phyloP scores from a whole-genome alignment of 768 basidiomycete genomes.

The Russula ochroleuca region DNA sequence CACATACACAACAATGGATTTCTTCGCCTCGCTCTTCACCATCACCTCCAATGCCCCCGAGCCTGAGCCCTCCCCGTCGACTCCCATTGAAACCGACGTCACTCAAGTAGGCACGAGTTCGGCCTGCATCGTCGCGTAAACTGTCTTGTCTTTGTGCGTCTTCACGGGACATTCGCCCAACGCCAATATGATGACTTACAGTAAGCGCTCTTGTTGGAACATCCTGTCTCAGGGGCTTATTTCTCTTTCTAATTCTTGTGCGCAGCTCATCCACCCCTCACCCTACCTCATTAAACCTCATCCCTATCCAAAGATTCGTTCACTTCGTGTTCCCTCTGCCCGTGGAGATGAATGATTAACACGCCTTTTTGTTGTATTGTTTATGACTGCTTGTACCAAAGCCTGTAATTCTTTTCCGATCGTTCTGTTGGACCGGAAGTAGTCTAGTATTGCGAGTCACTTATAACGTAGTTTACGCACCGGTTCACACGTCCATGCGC shows the following conservation, averaged over 20 bases:
- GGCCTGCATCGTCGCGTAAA: constrained; percentile 1
- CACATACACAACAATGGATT: background rate
- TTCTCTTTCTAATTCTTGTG: background rate
- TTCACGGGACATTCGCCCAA: background rate
- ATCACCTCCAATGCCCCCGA: background rate
- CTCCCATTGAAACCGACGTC: background rate
- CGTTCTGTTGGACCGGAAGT: background rate
- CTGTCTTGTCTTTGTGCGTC: background rate
- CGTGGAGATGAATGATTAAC: background rate
- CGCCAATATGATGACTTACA: too few species aligned
- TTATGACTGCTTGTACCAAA: background rate
- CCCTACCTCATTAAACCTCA: background rate
- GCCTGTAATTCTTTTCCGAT: background rate
- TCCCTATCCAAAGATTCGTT: background rate
- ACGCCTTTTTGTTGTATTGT: constrained; percentile 1
- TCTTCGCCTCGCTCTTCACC: background rate
- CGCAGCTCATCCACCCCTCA: background rate
- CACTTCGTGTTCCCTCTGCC: background rate
- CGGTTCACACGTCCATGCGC: background rate
- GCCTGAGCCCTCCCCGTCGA: background rate
- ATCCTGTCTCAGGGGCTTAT: too few species aligned
- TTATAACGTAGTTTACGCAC: background rate
- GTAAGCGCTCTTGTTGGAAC: background rate
- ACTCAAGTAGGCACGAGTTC: background rate
- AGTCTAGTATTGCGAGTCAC: background rate